Evolutionary conservation across 176 grass and related monocot genomes (phyloP).

Genomic region (Eleusine indica): DNA sequence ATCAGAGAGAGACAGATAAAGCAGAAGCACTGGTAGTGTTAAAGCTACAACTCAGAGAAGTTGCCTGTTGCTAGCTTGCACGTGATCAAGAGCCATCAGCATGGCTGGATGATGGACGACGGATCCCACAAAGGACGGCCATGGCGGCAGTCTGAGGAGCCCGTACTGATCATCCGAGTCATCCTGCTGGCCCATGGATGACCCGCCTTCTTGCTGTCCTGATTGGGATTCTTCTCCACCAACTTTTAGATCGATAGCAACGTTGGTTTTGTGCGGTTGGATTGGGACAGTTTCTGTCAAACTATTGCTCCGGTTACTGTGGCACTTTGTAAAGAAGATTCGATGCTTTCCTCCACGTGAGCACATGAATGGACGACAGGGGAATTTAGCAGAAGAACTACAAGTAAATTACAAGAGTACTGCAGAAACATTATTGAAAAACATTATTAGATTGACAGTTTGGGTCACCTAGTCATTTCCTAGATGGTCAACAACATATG

Average conservation of each 20-base stretch:
- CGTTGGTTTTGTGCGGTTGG: neutral
- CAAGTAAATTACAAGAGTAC: too few relatives aligned
- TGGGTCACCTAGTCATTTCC: neutral
- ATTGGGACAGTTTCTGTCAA: neutral
- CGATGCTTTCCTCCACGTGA: neutral
- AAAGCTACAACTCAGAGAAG: neutral
- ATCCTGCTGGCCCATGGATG: neutral
- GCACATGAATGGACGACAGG: too few relatives aligned
- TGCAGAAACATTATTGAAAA: neutral
- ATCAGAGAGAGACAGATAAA: neutral
- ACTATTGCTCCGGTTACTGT: neutral
- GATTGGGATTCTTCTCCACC: neutral
- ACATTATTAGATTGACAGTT: neutral
- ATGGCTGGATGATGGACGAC: neutral
- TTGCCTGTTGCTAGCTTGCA: neutral
- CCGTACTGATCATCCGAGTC: neutral
- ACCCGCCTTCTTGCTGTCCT: neutral
- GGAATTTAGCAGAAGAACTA: too few relatives aligned
- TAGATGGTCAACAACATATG: neutral
- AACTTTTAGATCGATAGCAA: neutral
- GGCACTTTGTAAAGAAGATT: neutral
- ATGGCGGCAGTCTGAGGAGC: neutral
- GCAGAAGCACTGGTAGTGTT: neutral
- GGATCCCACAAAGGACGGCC: neutral
- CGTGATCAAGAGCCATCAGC: neutral